phyloP scores from a whole-genome alignment of 306 rosid species.

The Corylus heterophylla region DNA sequence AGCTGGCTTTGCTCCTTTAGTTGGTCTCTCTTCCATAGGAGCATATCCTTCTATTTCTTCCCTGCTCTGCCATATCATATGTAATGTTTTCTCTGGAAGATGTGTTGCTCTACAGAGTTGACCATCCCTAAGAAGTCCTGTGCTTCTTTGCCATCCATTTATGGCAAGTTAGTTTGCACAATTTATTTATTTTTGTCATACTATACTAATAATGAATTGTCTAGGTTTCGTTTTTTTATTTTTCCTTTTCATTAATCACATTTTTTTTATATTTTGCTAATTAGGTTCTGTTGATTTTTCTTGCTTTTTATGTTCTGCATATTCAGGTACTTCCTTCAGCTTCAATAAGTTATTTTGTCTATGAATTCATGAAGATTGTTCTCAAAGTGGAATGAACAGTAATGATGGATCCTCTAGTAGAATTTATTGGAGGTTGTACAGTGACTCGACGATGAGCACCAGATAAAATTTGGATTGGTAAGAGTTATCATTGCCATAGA shows the following conservation, averaged over 20 bases:
- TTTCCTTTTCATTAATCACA: constrained; percentile 13
- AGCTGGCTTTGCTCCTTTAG: constrained; percentile 19
- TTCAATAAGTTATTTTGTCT: constrained; percentile 85
- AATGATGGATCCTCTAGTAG: constrained; percentile 24
- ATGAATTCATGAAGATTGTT: constrained; percentile 94
- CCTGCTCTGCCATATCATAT: neutral
- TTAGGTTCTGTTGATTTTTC: constrained; percentile 3
- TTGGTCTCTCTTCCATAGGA: constrained; percentile 11
- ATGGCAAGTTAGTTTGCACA: neutral
- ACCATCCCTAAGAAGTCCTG: neutral
- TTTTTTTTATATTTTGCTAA: constrained; percentile 14
- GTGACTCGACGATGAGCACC: constrained; percentile 8
- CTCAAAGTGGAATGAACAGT: constrained; percentile 79
- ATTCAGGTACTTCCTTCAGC: constrained; percentile 98
- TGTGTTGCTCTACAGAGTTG: neutral
- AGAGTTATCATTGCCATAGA: constrained; percentile 21
- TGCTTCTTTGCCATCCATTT: constrained; percentile 10
- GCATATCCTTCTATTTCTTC: neutral
- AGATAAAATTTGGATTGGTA: constrained; percentile 16
- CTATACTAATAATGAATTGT: neutral
- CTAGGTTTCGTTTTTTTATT: neutral
- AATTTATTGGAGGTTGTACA: constrained; percentile 28
- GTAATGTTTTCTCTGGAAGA: neutral
- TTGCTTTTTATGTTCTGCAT: constrained; percentile 19
- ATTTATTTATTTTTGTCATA: constrained; percentile 11